Conservation (phyloP, 345 rosid genomes). For the Populus deltoides region DNA sequence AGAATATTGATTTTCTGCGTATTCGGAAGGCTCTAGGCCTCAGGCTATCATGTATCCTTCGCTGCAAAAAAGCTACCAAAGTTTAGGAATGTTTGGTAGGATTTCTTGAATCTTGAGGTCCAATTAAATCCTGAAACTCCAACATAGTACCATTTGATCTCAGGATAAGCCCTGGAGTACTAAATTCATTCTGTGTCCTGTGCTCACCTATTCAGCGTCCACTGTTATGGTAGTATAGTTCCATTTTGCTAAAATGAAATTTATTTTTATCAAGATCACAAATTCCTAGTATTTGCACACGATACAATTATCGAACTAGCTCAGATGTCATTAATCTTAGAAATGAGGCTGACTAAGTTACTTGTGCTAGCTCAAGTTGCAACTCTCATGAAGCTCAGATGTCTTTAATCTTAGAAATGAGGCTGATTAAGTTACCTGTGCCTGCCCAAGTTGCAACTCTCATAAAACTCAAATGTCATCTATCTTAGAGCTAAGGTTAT, state of each 20-base stretch:
- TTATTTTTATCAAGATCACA: too few species aligned
- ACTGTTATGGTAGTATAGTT: too few species aligned
- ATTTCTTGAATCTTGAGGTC: not conserved
- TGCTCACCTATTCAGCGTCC: not conserved
- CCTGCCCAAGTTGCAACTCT: too few species aligned
- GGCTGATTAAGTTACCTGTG: not conserved
- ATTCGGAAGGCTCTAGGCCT: not conserved
- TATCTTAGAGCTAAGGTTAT: not conserved
- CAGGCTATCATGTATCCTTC: too few species aligned
- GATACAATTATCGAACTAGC: not conserved
- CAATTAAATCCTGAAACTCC: not conserved
- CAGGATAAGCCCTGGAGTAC: not conserved
- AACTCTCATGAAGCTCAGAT: not conserved
- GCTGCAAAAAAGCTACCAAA: too few species aligned
- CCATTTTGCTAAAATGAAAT: too few species aligned
- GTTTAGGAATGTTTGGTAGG: not conserved
- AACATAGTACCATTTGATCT: not conserved
- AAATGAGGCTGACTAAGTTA: not conserved
- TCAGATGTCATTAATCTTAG: not conserved
- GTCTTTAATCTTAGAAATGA: not conserved
- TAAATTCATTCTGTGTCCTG: too few species aligned
- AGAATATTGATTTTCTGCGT: too few species aligned
- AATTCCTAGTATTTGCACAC: not conserved
- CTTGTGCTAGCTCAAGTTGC: not conserved
- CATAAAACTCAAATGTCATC: not conserved